Percentiles rank a stretch among this genome's conserved stretches.
Conservation (phyloP, 1,284 basidiomycete genomes). For the Puccinia triticina region DNA sequence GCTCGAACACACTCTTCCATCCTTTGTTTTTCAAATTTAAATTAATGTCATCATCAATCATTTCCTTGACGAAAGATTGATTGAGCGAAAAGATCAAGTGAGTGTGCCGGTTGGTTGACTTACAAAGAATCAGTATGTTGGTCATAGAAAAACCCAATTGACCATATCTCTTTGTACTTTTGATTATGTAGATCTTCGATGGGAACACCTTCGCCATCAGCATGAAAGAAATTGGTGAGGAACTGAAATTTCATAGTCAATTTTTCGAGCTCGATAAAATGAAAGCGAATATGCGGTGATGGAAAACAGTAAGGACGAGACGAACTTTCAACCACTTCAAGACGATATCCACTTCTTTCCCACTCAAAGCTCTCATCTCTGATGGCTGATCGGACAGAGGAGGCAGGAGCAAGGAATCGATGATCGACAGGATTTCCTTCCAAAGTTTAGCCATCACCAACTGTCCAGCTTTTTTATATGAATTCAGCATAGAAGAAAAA, state of each 20-base stretch:
- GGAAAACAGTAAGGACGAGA: constrained; percentile 52
- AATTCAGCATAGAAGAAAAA: not conserved
- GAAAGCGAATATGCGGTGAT: not conserved
- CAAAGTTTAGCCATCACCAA: constrained; percentile 91
- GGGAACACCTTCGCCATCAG: constrained; percentile 81
- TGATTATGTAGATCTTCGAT: constrained; percentile 88
- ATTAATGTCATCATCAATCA: constrained; percentile 57
- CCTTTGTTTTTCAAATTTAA: constrained; percentile 62
- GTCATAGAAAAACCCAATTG: constrained; percentile 29
- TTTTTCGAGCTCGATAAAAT: not conserved
- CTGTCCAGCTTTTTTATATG: constrained; percentile 70
- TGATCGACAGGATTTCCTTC: constrained; percentile 89
- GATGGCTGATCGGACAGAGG: constrained; percentile 85
- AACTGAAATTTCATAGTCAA: constrained; percentile 66
- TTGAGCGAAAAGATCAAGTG: constrained; percentile 22
- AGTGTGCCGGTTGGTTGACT: not conserved
- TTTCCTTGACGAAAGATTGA: constrained; percentile 51
- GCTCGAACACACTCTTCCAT: constrained; percentile 81
- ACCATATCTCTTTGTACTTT: constrained; percentile 74
- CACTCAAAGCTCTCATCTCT: constrained; percentile 84
- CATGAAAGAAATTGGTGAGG: constrained; percentile 91
- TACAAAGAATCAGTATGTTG: constrained; percentile 45
- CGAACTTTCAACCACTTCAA: constrained; percentile 93
- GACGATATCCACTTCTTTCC: constrained; percentile 95
- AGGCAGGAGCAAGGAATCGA: constrained; percentile 88